These are phyloP conservation scores for Hypericum androsaemum DNA, from an alignment of 345 rosid genomes.

Conservation along the genomic window DNA sequence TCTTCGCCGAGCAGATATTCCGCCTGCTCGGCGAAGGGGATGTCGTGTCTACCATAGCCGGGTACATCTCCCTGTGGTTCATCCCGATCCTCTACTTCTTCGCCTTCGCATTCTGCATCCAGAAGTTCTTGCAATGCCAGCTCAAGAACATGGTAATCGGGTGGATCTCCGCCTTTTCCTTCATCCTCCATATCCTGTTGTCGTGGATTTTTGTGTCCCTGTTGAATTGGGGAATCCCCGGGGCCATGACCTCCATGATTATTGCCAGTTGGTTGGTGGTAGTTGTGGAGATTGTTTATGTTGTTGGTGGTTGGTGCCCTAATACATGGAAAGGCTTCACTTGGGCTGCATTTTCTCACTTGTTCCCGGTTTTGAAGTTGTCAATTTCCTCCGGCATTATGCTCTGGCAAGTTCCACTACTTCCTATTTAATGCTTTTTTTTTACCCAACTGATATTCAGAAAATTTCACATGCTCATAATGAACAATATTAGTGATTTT, in stretches of 20 bases:
- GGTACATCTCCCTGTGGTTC: constrained; percentile 1
- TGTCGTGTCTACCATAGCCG: background rate
- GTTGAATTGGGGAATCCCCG: constrained; percentile 35
- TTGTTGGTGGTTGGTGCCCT: constrained; percentile 60
- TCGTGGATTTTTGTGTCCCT: constrained; percentile 36
- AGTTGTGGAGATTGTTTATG: constrained; percentile 36
- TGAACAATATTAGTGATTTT: too few relatives aligned
- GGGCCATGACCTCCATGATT: constrained; percentile 42
- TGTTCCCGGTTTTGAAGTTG: constrained; percentile 39
- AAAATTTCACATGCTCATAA: too few relatives aligned
- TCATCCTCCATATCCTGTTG: constrained; percentile 28
- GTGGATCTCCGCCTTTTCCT: constrained; percentile 15
- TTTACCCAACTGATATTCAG: too few relatives aligned
- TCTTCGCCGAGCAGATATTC: background rate
- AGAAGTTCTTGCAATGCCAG: background rate
- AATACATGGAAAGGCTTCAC: constrained; percentile 49
- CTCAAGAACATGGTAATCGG: background rate
- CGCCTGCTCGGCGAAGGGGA: background rate
- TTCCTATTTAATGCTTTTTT: too few relatives aligned
- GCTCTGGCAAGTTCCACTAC: constrained; percentile 31
- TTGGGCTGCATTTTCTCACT: constrained; percentile 35
- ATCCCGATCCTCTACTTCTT: constrained; percentile 1
- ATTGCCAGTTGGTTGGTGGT: constrained; percentile 31
- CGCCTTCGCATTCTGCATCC: constrained; percentile 1
- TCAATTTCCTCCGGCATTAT: constrained; percentile 52